Evolutionary conservation across 495 filamentous ascomycete genomes (phyloP), one percentile per base, ranked within the genome.

Genomic region (Penicillium arizonense): DNA sequence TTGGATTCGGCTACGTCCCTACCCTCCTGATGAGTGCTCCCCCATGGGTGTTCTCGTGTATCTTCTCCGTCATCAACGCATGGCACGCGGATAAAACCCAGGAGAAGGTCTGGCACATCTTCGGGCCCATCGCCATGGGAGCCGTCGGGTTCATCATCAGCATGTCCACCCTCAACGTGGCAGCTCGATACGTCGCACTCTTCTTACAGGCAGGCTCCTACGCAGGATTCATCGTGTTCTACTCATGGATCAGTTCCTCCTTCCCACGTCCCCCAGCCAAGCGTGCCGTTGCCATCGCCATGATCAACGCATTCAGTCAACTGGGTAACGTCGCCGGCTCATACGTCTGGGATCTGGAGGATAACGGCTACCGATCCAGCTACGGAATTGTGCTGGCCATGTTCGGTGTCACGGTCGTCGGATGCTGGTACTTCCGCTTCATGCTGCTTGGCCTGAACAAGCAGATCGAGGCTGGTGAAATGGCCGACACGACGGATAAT

Each of bases 201-300:
- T 87, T 92, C 81, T 75, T 94, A 38, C 91, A 92, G 84, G 83
- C 72, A 10, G 58, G 70, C 24, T 69, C 73, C 28, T 77, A 77
- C 44, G 67, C 72, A 3, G 86, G 81, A 11, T 91, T 86, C 58
- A 87, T 88, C 10, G 86, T 91, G 8, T 79, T 80, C 34, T 77
- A 91, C 26, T 84, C 85, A 8, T 95, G 89, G 89, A 90, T 92
- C 58, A 82, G 77, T 48, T 88, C 90, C 64, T 85, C 84, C 3
- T 79, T 94, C 55, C 89, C 89, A 7, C 82, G 90, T 3, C 90
- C 90, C 0, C 89, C 87, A 0, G 85, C 87, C 23, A 96, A 96
- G 71, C 84, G 89, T 37, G 89, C 90, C 1, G 90, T 88, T 0
- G 88, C 87, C 0, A 71, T 94, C 3, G 90, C 90, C 32, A 80